Conservation (phyloP, 2,329 filamentous ascomycete genomes). For the Neofusicoccum sp. region DNA sequence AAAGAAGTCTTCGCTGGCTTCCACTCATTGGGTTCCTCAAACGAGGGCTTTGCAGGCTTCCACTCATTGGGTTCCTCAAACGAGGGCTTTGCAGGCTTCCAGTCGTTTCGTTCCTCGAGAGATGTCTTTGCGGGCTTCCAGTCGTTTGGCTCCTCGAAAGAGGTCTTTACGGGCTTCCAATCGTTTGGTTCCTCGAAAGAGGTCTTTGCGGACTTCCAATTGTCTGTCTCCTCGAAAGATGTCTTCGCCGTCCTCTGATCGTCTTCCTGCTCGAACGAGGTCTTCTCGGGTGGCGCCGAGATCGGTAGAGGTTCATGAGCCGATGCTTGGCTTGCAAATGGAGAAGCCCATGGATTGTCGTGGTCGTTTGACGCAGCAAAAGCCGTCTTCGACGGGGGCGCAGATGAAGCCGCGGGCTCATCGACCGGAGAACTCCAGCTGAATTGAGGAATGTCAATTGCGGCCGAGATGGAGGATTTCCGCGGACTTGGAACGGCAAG, state of each 20-base stretch:
- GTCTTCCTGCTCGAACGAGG: not conserved
- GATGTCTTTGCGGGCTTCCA: not conserved
- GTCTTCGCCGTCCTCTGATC: not conserved
- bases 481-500: not conserved
- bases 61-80: too few relatives aligned
- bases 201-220: not conserved
- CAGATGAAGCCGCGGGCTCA: conserved; percentile 2
- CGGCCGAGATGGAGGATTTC: not conserved
- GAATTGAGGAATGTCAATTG: not conserved
- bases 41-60: too few relatives aligned
- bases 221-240: not conserved
- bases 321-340: not conserved
- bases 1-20: not conserved
- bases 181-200: not conserved
- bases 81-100: too few relatives aligned
- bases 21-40: too few relatives aligned
- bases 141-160: not conserved
- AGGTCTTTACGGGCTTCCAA: not conserved
- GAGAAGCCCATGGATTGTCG: conserved; percentile 3
- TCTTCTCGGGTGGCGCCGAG: not conserved
- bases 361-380: not conserved
- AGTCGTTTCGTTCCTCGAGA: not conserved
- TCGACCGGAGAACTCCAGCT: not conserved
- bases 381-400: conserved; percentile 5
- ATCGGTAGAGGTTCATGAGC: not conserved